Conservation (phyloP, 2,329 filamentous ascomycete species). For the Leptosphaerulina australis region DNA sequence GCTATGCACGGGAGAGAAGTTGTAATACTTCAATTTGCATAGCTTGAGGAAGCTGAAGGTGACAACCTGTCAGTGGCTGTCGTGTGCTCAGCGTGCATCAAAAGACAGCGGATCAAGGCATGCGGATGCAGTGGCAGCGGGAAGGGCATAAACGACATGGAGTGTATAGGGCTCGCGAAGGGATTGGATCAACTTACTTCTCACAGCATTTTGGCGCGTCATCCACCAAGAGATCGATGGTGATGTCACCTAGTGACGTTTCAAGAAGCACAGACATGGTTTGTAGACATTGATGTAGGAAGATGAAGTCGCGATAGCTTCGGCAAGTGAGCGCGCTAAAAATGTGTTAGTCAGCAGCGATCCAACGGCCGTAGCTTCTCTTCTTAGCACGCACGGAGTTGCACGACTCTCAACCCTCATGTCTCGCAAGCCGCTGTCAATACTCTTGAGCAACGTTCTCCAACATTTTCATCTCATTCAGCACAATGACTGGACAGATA, state of each 20-base stretch:
- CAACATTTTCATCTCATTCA: conserved; percentile 2
- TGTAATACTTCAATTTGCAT: conserved; percentile 99
- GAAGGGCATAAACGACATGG: conserved; percentile 23
- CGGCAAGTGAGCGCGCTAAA: conserved; percentile 2
- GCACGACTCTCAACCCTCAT: conserved; percentile 9
- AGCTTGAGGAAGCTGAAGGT: conserved; percentile 86
- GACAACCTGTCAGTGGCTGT: conserved; percentile 58
- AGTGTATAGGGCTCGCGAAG: conserved; percentile 18
- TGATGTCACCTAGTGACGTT: conserved; percentile 90
- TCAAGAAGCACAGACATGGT: conserved; percentile 91
- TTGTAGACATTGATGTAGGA: conserved; percentile 11
- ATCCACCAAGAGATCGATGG: conserved; percentile 88
- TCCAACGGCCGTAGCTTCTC: conserved; percentile 10
- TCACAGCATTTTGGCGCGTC: conserved; percentile 91
- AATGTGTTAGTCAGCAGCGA: conserved; percentile 29
- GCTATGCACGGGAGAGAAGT: conserved; percentile 90
- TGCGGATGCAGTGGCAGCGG: conserved; percentile 28
- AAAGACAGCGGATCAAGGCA: conserved; percentile 34
- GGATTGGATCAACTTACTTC: conserved; percentile 69
- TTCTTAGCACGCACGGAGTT: not conserved
- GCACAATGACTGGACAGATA: not conserved
- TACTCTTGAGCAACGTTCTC: conserved; percentile 26
- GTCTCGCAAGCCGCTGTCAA: conserved; percentile 22
- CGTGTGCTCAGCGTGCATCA: conserved; percentile 59
- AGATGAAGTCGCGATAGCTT: conserved; percentile 11